Evolutionary conservation across 192 early-diverging fungal genomes (phyloP), one percentile per base, ranked within the genome.

Genomic region (Allomyces javanicus): DNA sequence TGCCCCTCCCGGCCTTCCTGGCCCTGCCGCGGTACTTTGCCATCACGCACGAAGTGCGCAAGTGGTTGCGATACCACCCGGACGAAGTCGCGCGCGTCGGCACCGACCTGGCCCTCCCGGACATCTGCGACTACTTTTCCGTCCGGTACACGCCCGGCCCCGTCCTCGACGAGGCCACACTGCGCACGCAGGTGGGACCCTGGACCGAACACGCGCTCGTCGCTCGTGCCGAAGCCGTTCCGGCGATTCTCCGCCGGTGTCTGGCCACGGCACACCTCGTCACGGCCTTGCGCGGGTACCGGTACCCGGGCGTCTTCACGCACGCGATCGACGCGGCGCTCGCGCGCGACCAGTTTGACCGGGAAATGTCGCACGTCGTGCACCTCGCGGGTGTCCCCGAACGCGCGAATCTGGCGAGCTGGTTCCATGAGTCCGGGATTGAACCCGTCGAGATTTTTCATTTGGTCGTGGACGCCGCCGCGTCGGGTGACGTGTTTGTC

Each of bases 11-110:
- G 4, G 45, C 67, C 0, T 86, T 85, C 58, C 72, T 88, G 24
- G 68, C 72, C n/a, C 75, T 79, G 25, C 74, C 75, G 22, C 69
- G 82, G 55, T 82, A 87, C 69, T 89, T 87, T 67, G 86, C 87
- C 64, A 69, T 86, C 24, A 85, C 79, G 71, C 76, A 82, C 43
- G 87, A 89, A 71, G 78, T 77, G 50, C 74, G 78, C 50, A 73
- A 82, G 10, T 86, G 80, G 83, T 78, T 79, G 63, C 76, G 77
- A 5, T 78, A 84, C 64, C 82, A 84, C 68, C 71, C 82, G 22
- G 33, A 40, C 33, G 76, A 85, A 44, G 73, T 80, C 24, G 71
- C 70, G 23, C 72, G 83, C 63, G 71, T 72, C 26, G 72, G 71
- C 12, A 74, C 75, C 25, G 85, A 84, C 1, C 70, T 87, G 40